Conservation (phyloP, 2,329 filamentous ascomycete species). For the Magnaporthiopsis poae region DNA sequence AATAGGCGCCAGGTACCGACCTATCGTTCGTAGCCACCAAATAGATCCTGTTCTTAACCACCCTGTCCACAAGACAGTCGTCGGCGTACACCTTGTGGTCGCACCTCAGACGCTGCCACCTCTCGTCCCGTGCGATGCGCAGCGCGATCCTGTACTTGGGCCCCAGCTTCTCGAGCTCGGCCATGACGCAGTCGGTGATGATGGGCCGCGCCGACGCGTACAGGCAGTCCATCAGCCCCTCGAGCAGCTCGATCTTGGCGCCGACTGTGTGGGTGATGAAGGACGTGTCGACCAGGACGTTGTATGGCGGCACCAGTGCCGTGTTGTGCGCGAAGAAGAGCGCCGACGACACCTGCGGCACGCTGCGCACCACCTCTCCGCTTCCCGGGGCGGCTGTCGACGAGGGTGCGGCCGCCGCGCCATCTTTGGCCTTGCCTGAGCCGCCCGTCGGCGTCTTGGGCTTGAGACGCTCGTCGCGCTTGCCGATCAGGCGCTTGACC, state of each 20-base stretch:
- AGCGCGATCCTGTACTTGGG: slow-evolving; percentile 80
- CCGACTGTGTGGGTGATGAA: slow-evolving; percentile 81
- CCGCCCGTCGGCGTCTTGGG: slow-evolving; percentile 61
- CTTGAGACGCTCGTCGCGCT: slow-evolving; percentile 70
- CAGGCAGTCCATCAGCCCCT: slow-evolving; percentile 80
- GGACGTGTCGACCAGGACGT: slow-evolving; percentile 29
- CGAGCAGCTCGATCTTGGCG: slow-evolving; percentile 68
- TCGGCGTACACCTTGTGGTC: slow-evolving; percentile 85
- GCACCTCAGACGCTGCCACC: slow-evolving; percentile 77
- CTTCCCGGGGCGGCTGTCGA: not conserved
- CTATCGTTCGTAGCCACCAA: slow-evolving; percentile 54
- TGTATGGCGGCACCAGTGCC: slow-evolving; percentile 16
- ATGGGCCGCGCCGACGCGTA: slow-evolving; percentile 85
- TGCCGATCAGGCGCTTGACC: slow-evolving; percentile 75
- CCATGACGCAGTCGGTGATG: slow-evolving; percentile 68
- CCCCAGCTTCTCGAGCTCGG: slow-evolving; percentile 80
- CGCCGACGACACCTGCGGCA: slow-evolving; percentile 16
- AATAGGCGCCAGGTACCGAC: slow-evolving; percentile 4
- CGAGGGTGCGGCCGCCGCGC: slow-evolving; percentile 17
- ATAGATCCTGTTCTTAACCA: slow-evolving; percentile 66
- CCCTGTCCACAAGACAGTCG: slow-evolving; percentile 71
- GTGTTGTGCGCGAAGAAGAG: slow-evolving; percentile 19
- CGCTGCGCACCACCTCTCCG: slow-evolving; percentile 14
- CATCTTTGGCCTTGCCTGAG: slow-evolving; percentile 34
- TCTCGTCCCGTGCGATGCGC: slow-evolving; percentile 76